phyloP scores from a whole-genome alignment of 2,329 filamentous ascomycete species.

The Podosphaera aphanis region DNA sequence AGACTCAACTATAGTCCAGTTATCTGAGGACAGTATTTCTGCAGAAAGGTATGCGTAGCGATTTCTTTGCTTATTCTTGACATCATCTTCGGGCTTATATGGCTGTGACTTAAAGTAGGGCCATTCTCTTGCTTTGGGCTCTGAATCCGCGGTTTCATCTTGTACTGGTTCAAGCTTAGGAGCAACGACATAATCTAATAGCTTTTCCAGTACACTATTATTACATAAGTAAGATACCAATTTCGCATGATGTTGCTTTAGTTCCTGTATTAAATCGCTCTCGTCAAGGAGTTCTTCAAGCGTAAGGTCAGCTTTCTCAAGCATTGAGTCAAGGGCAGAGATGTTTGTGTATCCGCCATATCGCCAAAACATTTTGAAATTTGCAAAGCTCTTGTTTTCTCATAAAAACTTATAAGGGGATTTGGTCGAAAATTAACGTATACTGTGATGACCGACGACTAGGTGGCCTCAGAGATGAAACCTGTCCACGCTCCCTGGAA shows the following conservation, averaged over 20 bases:
- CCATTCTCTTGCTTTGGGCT: conserved; percentile 18
- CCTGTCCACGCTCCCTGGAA: too few relatives aligned
- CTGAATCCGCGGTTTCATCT: conserved; percentile 17
- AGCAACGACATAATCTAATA: conserved; percentile 80
- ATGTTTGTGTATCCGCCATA: conserved; percentile 97
- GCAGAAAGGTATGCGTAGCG: conserved; percentile 86
- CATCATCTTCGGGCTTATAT: conserved; percentile 20
- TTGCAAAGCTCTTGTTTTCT: too few relatives aligned
- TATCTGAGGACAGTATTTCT: conserved; percentile 83
- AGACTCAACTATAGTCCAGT: conserved; percentile 88
- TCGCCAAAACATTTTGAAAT: conserved; percentile 86
- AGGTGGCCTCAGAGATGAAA: too few relatives aligned
- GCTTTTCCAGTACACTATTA: conserved; percentile 57
- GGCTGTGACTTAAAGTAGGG: conserved; percentile 24
- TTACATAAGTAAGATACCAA: conserved; percentile 89
- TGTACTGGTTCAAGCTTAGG: conserved; percentile 39
- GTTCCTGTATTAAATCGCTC: conserved; percentile 84
- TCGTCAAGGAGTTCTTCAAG: conserved; percentile 93
- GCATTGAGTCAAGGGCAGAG: conserved; percentile 85
- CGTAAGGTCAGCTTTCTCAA: conserved; percentile 84
- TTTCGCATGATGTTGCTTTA: conserved; percentile 95
- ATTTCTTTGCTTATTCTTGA: conserved; percentile 51
- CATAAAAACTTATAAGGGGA: too few relatives aligned
- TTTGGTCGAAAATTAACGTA: too few relatives aligned
- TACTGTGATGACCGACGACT: too few relatives aligned